Base-by-base conservation (phyloP, 345 rosid genomes). In the Adansonia digitata region DNA sequence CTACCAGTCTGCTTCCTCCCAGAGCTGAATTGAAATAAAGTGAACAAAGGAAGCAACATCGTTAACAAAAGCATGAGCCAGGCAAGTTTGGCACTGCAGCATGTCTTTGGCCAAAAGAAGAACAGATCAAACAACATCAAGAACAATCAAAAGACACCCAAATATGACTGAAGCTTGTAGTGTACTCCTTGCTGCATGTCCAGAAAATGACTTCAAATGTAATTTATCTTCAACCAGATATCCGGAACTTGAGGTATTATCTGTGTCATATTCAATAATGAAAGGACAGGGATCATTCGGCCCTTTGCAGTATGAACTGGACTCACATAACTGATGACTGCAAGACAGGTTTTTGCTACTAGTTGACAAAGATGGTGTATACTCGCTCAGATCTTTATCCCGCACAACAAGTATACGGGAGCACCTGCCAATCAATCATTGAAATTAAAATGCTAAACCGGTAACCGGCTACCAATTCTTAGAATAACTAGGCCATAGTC, bases 391-490 rank as follows among this genome's bases (percentile, higher is more conserved):
- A 82, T 90, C 97, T 84, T 86, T 90, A 79, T 90, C 95, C 98
- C 90, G 95, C 95, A 91, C 82, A 91, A 91, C 92, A 93, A 77
- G 86, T 77, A 87, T 75, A 83, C 87, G 82, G 98, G 91, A 87
- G 93, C 97, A 93, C 91, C 98, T 93, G 93, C 92, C 94, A 93
- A 93, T 91, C 98, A 91, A 93, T 93, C 89, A 86, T 86, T 37
- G 83, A 85, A 86, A 85, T 86, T 86, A 93, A 93, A 94, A 53
- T 81, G 90, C 86, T 89, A 86, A 67, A 43, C n/a, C 37, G 22
- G 37, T 8, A 88, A 93, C 80, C 77, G 52, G 82, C 85, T 84
- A 87, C 39, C 82, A 69, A 73, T 60, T 77, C 79, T 78, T 77
- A 67, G 56, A 65, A 64, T 42, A 61, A n/a, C n/a, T n/a, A n/a